A percentile compares a stretch with the other conserved stretches of the same genome.
These are phyloP conservation scores for Aspergillus coremiiformis DNA, from an alignment of 495 filamentous ascomycete species.

Conservation along the genomic window DNA sequence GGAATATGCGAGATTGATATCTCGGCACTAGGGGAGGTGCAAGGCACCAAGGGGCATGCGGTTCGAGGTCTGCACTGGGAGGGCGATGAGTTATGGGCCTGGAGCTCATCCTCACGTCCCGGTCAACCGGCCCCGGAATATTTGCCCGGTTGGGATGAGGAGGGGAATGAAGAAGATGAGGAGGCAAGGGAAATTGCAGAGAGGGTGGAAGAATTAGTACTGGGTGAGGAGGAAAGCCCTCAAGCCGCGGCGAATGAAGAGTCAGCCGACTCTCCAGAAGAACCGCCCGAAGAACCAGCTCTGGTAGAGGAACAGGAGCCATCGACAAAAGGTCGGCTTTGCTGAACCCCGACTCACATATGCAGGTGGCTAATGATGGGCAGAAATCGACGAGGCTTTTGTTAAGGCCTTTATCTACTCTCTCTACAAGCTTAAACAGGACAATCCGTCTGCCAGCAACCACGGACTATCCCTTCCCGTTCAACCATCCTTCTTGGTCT, in stretches of 20 bases:
- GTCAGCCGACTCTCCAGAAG: slow-evolving; percentile 3
- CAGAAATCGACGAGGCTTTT: slow-evolving; percentile 65
- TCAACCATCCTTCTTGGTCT: slow-evolving; percentile 57
- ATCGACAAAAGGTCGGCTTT: slow-evolving; percentile 45
- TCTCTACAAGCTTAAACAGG: slow-evolving; percentile 48
- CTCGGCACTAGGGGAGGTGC: slow-evolving; percentile 47
- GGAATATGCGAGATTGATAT: slow-evolving; percentile 64
- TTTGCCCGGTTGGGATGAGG: slow-evolving; percentile 40
- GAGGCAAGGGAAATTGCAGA: slow-evolving; percentile 33
- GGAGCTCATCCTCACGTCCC: slow-evolving; percentile 49
- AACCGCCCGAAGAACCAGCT: slow-evolving; percentile 14
- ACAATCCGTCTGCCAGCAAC: slow-evolving; percentile 38
- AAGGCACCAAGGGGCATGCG: slow-evolving; percentile 60
- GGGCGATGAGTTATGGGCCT: slow-evolving; percentile 66
- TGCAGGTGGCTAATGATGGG: slow-evolving; percentile 12
- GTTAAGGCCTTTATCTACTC: slow-evolving; percentile 62
- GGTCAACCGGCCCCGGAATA: slow-evolving; percentile 46
- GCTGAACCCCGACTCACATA: background rate
- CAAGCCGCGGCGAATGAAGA: slow-evolving; percentile 26
- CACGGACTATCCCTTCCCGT: slow-evolving; percentile 55
- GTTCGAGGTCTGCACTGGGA: slow-evolving; percentile 64
- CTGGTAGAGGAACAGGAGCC: slow-evolving; percentile 43
- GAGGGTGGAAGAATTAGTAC: slow-evolving; percentile 32
- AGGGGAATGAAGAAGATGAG: slow-evolving; percentile 22
- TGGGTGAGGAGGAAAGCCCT: slow-evolving; percentile 29